These are phyloP conservation scores for Sugiyamaella paludigena DNA, from an alignment of 1,139 yeast genomes.

Conservation along the genomic window DNA sequence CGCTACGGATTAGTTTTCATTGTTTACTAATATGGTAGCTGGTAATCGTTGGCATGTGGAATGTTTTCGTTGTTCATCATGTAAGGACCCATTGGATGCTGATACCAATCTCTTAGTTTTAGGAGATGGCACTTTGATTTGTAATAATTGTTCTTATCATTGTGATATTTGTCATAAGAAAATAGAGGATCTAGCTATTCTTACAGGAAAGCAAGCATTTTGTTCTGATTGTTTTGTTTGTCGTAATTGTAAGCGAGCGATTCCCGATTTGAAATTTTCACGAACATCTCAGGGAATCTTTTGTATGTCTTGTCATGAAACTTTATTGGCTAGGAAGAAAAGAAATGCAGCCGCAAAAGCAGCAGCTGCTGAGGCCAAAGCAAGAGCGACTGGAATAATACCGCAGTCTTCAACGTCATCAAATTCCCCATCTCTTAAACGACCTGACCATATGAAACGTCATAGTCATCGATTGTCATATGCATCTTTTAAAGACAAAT, in stretches of 20 bases:
- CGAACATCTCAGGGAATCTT: conserved; percentile 91
- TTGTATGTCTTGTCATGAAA: conserved; percentile 91
- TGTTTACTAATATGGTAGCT: conserved; percentile 45
- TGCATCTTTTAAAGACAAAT: conserved; percentile 26
- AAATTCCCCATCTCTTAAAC: conserved; percentile 2
- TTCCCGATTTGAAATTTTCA: conserved; percentile 89
- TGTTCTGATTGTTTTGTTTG: conserved; percentile 91
- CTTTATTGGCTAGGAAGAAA: conserved; percentile 64
- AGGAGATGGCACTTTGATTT: conserved; percentile 88
- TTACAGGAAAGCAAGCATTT: conserved; percentile 91
- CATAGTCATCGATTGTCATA: conserved; percentile 12
- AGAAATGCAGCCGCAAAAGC: conserved; percentile 22
- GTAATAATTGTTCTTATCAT: conserved; percentile 85
- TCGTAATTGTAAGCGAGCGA: conserved; percentile 81
- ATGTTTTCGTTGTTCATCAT: conserved; percentile 81
- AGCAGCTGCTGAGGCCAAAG: conserved; percentile 16
- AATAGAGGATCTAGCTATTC: conserved; percentile 92
- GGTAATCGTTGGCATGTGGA: conserved; percentile 95
- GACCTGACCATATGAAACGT: conserved; percentile 1
- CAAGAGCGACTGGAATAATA: conserved; percentile 9
- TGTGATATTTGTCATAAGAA: conserved; percentile 87
- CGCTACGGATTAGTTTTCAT: too few species aligned
- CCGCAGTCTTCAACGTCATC: conserved; percentile 1
- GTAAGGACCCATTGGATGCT: conserved; percentile 74
- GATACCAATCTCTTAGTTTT: conserved; percentile 85